Evolutionary conservation across 768 basidiomycete species (phyloP).

Genomic region (Chalciporus chontae): DNA sequence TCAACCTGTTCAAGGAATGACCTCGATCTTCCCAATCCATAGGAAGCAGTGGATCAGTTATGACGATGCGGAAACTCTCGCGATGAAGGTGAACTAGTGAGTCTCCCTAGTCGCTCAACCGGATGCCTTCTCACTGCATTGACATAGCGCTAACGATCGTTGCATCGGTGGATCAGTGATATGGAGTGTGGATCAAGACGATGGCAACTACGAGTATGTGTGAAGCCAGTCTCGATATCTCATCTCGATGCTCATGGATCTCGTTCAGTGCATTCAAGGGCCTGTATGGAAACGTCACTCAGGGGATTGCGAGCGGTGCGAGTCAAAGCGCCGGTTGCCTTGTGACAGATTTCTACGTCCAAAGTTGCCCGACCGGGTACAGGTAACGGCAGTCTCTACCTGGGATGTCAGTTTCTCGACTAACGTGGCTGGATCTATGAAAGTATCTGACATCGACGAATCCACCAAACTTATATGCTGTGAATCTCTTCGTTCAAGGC

Average conservation of each 20-base stretch:
- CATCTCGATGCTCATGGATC: too few relatives aligned
- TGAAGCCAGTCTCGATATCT: not conserved
- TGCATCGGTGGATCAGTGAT: not conserved
- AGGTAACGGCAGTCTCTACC: not conserved
- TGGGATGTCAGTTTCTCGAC: too few relatives aligned
- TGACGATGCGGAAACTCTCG: not conserved
- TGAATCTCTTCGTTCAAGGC: not conserved
- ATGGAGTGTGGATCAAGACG: not conserved
- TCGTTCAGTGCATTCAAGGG: not conserved
- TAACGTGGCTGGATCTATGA: not conserved
- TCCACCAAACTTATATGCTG: not conserved
- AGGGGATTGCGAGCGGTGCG: not conserved
- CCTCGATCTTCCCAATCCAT: not conserved
- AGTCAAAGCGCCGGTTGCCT: not conserved
- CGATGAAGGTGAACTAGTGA: not conserved
- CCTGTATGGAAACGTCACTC: not conserved
- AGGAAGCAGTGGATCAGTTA: not conserved
- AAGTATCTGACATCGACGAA: not conserved
- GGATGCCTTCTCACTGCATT: not conserved
- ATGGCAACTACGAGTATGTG: not conserved
- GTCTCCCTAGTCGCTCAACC: not conserved
- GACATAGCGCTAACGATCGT: not conserved
- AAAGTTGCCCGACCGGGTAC: not conserved
- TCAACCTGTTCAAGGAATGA: slow-evolving; percentile 91
- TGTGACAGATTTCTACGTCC: not conserved